Evolutionary conservation across 345 rosid genomes (phyloP).

Genomic region (Hypericum androsaemum): DNA sequence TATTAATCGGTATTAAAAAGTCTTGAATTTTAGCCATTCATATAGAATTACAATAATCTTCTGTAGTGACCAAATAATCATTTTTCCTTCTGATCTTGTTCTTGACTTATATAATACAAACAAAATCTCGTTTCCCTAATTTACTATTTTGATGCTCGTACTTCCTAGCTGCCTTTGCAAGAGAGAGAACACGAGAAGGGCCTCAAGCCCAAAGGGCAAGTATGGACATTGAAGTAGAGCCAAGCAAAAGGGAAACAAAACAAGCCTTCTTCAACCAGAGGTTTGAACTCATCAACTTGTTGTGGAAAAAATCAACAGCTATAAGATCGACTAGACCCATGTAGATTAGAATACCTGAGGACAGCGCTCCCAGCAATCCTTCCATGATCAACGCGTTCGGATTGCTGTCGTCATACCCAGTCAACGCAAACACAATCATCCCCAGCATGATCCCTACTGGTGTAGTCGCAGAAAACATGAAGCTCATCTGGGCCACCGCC

Average conservation of each 20-base stretch:
- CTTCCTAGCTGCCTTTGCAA: not conserved
- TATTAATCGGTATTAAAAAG: too few relatives aligned
- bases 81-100: too few relatives aligned
- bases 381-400: constrained; percentile 78
- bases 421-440: constrained; percentile 61
- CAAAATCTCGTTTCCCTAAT: too few relatives aligned
- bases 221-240: constrained; percentile 80
- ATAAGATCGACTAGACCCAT: constrained; percentile 94
- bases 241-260: constrained; percentile 50
- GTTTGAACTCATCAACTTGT: constrained; percentile 64
- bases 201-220: constrained; percentile 89
- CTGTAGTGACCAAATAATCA: too few relatives aligned
- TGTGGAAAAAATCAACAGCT: constrained; percentile 80
- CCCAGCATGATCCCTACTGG: constrained; percentile 83
- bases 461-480: constrained; percentile 85
- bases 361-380: constrained; percentile 71
- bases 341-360: constrained; percentile 82
- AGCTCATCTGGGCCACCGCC: constrained; percentile 77
- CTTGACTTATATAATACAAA: too few relatives aligned
- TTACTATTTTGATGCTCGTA: not conserved
- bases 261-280: constrained; percentile 61
- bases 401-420: constrained; percentile 74
- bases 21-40: too few relatives aligned
- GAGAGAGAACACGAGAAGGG: not conserved
- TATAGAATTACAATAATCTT: too few relatives aligned